Base-by-base conservation (phyloP, 2,329 filamentous ascomycete genomes). In the Stagonosporopsis cucurbitacearum region DNA sequence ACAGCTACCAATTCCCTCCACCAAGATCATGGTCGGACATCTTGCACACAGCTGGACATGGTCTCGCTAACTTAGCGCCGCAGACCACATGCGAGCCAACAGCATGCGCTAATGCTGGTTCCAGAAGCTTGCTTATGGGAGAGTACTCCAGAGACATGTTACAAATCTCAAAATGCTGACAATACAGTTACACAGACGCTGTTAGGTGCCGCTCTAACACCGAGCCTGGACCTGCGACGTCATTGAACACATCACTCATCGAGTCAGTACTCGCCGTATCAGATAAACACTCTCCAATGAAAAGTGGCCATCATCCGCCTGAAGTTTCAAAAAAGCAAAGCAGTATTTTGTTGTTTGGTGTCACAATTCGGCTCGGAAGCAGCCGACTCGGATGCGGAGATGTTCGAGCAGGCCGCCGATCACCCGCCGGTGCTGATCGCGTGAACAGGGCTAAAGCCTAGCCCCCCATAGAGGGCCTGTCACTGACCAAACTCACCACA, bases 341-440 rank as follows among this genome's bases (percentile, higher is more conserved):
- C 11, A 32, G 7, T 15, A 15, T 32, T 32, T 15, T 32, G 30
- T 32, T 32, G 15, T 23, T 35, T 50, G 40, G 33, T 50, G 41
- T 45, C 45, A 35, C 39, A 30, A 28, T 39, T 22, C 45, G 40
- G 51, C 51, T 25, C 51, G 45, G 51, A 54, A 54, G 51, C 37
- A 49, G 33, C 44, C 45, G 52, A 44, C n/a, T 32, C 26, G 45
- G 33, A 40, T 50, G 46, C 53, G 42, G 53, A 50, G 45, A 46
- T 22, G 35, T 25, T 40, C 44, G 11, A 48, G 12, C 37, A 37
- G 22, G 37, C 30, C 23, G 51, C 51, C 45, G 40, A 54, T 49
- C 51, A 17, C 39, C 15, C 28, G 19, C 36, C 42, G 36, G 30
- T 13, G 50, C 26, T 30, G 46, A 50, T 55, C 41, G 41, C 28